Conservation (phyloP, 2,329 filamentous ascomycete species). For the Colletotrichum somersetense region DNA sequence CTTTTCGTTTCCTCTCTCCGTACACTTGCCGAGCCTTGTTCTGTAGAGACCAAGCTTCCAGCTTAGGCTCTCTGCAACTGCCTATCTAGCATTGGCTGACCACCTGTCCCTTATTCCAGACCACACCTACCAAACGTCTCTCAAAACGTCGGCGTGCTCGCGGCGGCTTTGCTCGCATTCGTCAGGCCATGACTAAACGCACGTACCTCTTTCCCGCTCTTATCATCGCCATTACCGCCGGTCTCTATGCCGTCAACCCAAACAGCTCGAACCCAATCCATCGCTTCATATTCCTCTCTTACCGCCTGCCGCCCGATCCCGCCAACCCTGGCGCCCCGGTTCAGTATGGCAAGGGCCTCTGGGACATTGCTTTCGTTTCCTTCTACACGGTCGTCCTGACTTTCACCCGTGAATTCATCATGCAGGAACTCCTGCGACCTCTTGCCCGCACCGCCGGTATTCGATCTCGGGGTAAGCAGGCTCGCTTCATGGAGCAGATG, state of each 20-base stretch:
- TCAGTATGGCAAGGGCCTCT: constrained; percentile 90
- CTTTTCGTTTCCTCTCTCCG: neutral
- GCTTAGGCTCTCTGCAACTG: neutral
- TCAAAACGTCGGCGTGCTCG: constrained; percentile 69
- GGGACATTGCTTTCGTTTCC: constrained; percentile 86
- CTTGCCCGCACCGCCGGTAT: constrained; percentile 79
- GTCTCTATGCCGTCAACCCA: constrained; percentile 81
- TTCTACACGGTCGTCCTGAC: constrained; percentile 93
- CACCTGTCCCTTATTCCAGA: constrained; percentile 9
- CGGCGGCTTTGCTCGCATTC: constrained; percentile 60
- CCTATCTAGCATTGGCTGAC: constrained; percentile 10
- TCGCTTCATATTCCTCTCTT: constrained; percentile 90
- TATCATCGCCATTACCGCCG: constrained; percentile 72
- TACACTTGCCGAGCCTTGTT: neutral
- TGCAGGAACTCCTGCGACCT: constrained; percentile 88
- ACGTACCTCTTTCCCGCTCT: constrained; percentile 76
- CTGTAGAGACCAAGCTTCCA: neutral
- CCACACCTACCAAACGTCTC: constrained; percentile 54
- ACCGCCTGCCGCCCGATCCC: constrained; percentile 72
- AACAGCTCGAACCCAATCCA: constrained; percentile 82
- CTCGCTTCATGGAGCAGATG: constrained; percentile 94
- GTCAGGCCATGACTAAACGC: constrained; percentile 70
- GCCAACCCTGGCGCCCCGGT: constrained; percentile 58
- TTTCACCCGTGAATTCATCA: constrained; percentile 95
- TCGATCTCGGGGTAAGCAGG: constrained; percentile 80